These are phyloP conservation scores for Hyphopichia buzzinii DNA, from an alignment of 1,139 yeast species.

Conservation along the genomic window DNA sequence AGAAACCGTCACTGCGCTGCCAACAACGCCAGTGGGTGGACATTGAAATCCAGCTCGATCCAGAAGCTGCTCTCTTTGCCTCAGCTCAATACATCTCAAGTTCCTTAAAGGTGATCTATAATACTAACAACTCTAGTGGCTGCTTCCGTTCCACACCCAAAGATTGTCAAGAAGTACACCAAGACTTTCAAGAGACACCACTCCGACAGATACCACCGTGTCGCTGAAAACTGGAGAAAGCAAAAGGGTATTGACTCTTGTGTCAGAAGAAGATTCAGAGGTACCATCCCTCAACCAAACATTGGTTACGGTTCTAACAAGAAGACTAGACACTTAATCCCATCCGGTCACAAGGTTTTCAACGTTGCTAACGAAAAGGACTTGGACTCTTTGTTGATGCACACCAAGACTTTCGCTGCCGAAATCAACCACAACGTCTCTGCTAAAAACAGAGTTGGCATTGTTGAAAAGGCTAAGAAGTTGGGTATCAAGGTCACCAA, in stretches of 20 bases:
- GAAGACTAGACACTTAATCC: constrained; percentile 93
- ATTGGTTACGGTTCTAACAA: constrained; percentile 99
- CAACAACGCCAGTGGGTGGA: too few relatives aligned
- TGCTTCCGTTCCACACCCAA: constrained; percentile 97
- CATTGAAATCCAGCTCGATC: too few relatives aligned
- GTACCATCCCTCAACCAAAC: constrained; percentile 98
- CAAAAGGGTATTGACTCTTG: constrained; percentile 99
- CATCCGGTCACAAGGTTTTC: constrained; percentile 98
- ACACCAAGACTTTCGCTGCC: constrained; percentile 98
- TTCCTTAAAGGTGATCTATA: too few relatives aligned
- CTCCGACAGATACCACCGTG: constrained; percentile 99
- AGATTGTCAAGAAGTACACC: constrained; percentile 99
- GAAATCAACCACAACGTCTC: constrained; percentile 99
- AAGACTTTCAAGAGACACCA: constrained; percentile 99
- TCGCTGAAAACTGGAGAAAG: constrained; percentile 99
- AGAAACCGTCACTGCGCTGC: too few relatives aligned
- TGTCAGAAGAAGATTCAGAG: constrained; percentile 99
- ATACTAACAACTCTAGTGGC: constrained; percentile 55
- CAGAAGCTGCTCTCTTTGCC: too few relatives aligned
- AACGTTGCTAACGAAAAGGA: constrained; percentile 90
- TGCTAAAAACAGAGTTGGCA: constrained; percentile 96
- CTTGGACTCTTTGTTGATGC: constrained; percentile 93
- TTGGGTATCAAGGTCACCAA: constrained; percentile 98
- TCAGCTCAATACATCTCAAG: too few relatives aligned
- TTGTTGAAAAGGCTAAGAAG: constrained; percentile 96